phyloP scores from a whole-genome alignment of 2,329 filamentous ascomycete genomes.

The Fusarium transvaalense region DNA sequence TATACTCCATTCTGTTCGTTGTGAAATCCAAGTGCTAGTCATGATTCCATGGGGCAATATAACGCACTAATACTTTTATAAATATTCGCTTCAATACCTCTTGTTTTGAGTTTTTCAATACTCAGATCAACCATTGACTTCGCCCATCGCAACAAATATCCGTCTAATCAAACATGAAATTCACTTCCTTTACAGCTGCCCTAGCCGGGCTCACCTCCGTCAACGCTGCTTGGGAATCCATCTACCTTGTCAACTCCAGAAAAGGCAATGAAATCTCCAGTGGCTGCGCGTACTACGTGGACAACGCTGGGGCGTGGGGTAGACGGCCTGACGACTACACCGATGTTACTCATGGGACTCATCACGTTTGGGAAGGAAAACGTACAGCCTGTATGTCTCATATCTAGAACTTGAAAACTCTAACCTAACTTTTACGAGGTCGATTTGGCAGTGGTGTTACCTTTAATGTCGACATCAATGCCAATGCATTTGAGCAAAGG shows the following conservation, averaged over 20 bases:
- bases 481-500: background rate
- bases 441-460: background rate
- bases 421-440: fast-evolving
- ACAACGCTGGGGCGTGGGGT: background rate
- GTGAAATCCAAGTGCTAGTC: no score
- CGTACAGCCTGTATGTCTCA: background rate
- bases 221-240: background rate
- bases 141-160: no score
- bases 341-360: background rate
- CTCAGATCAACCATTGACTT: no score
- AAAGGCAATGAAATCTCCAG: slow-evolving; percentile 4
- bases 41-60: no score
- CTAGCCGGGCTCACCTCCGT: background rate
- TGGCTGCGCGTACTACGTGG: background rate
- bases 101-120: no score
- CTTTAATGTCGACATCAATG: background rate
- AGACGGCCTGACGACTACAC: background rate
- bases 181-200: background rate
- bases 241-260: slow-evolving; percentile 2
- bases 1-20: no score
- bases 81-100: no score
- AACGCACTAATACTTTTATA: no score
- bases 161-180: background rate
- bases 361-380: background rate
- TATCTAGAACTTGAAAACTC: fast-evolving